These are phyloP conservation scores for Suillus subalutaceus DNA, from an alignment of 768 basidiomycete species.

Conservation along the genomic window DNA sequence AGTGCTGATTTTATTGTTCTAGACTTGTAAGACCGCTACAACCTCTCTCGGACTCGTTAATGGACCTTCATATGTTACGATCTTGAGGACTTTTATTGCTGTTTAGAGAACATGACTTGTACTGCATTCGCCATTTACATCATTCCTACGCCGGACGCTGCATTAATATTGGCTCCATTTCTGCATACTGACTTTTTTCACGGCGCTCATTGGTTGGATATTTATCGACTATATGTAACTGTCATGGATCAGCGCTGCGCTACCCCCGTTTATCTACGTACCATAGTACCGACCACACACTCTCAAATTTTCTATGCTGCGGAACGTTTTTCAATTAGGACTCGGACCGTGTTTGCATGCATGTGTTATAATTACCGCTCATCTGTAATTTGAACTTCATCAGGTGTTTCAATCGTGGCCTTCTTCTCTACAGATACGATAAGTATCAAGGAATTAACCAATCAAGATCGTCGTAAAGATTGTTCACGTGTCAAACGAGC, in stretches of 20 bases:
- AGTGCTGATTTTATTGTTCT: neutral
- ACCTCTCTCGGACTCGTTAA: neutral
- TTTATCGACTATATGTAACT: neutral
- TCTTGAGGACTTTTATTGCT: slow-evolving; percentile 3
- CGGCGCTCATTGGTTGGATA: neutral
- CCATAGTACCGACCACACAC: neutral
- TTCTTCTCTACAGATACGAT: slow-evolving; percentile 1
- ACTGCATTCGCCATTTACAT: neutral
- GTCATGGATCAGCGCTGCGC: neutral
- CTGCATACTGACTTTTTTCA: neutral
- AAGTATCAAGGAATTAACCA: neutral
- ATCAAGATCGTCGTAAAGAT: neutral
- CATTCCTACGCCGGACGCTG: slow-evolving; percentile 2
- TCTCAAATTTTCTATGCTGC: neutral
- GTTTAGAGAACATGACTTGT: neutral
- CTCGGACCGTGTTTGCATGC: neutral
- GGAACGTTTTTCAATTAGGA: neutral
- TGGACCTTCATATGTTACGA: slow-evolving; percentile 6
- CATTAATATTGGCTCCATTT: neutral
- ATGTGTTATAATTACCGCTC: too few relatives aligned
- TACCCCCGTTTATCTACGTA: neutral
- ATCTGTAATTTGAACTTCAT: neutral
- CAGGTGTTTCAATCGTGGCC: neutral
- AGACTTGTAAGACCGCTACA: slow-evolving; percentile 6
- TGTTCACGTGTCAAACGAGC: slow-evolving; percentile 39